Conservation (phyloP, 495 filamentous ascomycete genomes). For the Penicillium desertorum region DNA sequence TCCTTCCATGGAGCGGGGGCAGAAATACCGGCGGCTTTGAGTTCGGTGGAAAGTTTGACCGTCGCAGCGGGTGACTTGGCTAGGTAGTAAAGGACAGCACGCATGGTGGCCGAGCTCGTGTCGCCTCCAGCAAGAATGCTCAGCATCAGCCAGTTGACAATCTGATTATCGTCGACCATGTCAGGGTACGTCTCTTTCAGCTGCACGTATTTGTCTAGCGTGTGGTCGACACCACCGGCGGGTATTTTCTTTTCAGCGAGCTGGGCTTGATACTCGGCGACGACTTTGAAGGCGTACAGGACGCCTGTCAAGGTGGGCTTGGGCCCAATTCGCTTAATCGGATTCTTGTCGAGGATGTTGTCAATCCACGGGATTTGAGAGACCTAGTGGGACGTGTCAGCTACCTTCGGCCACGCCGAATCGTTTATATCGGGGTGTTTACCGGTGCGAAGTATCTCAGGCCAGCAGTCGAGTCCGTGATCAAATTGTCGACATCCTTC, state of each 20-base stretch:
- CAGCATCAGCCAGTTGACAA: constrained; percentile 30
- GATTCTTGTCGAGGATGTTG: constrained; percentile 48
- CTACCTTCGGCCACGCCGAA: not conserved
- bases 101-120: constrained; percentile 27
- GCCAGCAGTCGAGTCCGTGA: constrained; percentile 24
- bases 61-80: constrained; percentile 17
- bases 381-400: constrained; percentile 17
- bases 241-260: constrained; percentile 14
- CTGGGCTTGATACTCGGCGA: constrained; percentile 24
- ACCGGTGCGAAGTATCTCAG: constrained; percentile 28
- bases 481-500: constrained; percentile 36
- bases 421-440: not conserved
- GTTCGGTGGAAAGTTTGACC: constrained; percentile 18
- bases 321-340: constrained; percentile 32
- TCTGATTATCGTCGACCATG: constrained; percentile 26
- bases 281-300: constrained; percentile 26
- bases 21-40: constrained; percentile 16
- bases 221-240: constrained; percentile 20
- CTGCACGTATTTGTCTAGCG: constrained; percentile 26
- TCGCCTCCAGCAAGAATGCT: constrained; percentile 30
- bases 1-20: constrained; percentile 16
- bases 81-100: constrained; percentile 28
- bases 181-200: constrained; percentile 22
- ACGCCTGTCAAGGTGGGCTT: constrained; percentile 27
- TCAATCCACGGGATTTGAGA: constrained; percentile 52